Evolutionary conservation across 2,329 filamentous ascomycete species (phyloP), one percentile per base, ranked within the genome.

Genomic region (Curvularia eragrostidis): DNA sequence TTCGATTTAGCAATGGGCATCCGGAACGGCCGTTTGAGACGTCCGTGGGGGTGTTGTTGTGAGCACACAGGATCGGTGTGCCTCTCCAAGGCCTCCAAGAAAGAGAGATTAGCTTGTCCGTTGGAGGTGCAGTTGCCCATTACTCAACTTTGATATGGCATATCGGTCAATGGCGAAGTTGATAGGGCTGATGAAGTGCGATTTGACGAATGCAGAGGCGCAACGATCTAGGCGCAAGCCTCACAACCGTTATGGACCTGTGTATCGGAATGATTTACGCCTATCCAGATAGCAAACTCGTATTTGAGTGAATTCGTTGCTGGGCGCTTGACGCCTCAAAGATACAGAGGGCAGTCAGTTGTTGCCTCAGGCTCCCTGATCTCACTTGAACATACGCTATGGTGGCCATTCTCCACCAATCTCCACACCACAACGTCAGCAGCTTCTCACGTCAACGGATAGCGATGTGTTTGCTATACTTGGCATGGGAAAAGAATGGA

Each of bases 341-440:
- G 34, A 48, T 41, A 44, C n/a, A 38, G 19, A 44, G 43, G 54
- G 54, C 28, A 38, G 43, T 48, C n/a, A 28, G 21, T n/a, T n/a
- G 54, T 58, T 51, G 50, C 44, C 46, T 58, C 44, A 54, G 54
- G 49, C 48, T 19, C 44, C n/a, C 19, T 44, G 26, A 39, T 49
- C 30, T 44, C 38, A 46, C 48, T 52, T 28, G 43, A 39, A 53
- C 18, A 47, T 21, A 41, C 15, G 49, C 57, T 50, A 51, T 28
- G n/a, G 18, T 3, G 18, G 12, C 41, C 56, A 64, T 67, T 65
- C 62, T 72, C 70, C 70, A 72, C 70, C 70, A 73, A 73, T 73
- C 66, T 68, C 58, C 54, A 62, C 60, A 62, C 34, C 26, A 39
- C 21, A 26, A 13, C 41, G 68, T 67, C 67, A 69, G 66, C 68